Evolutionary conservation across 2,329 filamentous ascomycete species (phyloP).

Genomic region (Aspergillus chevalieri): DNA sequence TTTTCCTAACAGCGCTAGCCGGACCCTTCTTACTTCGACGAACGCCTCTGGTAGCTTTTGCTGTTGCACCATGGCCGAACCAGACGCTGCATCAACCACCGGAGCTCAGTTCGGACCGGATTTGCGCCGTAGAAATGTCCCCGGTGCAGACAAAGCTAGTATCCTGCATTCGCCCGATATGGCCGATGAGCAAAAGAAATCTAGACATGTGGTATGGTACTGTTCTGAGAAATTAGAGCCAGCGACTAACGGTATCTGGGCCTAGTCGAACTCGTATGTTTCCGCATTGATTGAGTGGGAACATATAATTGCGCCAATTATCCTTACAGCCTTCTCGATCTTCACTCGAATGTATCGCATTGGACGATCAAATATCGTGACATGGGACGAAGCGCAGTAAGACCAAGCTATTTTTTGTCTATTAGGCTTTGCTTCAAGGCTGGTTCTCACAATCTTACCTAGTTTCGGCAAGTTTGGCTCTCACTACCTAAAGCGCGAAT

Average conservation of each 20-base stretch:
- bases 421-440: neutral
- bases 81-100: conserved; percentile 28
- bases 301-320: conserved; percentile 56
- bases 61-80: conserved; percentile 23
- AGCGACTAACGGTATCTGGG: neutral
- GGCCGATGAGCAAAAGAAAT: conserved; percentile 29
- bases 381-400: conserved; percentile 72
- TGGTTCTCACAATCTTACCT: conserved; percentile 1
- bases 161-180: conserved; percentile 11
- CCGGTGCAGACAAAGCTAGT: conserved; percentile 24
- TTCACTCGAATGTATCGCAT: conserved; percentile 65
- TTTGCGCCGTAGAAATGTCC: conserved; percentile 39
- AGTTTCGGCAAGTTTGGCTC: conserved; percentile 79
- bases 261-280: conserved; percentile 30
- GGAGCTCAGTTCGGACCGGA: conserved; percentile 30
- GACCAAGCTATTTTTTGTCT: conserved; percentile 18
- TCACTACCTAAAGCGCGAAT: conserved; percentile 97
- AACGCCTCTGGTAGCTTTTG: neutral
- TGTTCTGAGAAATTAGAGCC: neutral
- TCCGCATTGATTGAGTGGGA: conserved; percentile 52
- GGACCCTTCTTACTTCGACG: neutral
- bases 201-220: conserved; percentile 27
- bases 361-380: conserved; percentile 64
- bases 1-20: neutral
- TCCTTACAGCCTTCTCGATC: conserved; percentile 58